Conservation (phyloP, 1,139 yeast genomes). For the Debaryomycetaceae sp. region DNA sequence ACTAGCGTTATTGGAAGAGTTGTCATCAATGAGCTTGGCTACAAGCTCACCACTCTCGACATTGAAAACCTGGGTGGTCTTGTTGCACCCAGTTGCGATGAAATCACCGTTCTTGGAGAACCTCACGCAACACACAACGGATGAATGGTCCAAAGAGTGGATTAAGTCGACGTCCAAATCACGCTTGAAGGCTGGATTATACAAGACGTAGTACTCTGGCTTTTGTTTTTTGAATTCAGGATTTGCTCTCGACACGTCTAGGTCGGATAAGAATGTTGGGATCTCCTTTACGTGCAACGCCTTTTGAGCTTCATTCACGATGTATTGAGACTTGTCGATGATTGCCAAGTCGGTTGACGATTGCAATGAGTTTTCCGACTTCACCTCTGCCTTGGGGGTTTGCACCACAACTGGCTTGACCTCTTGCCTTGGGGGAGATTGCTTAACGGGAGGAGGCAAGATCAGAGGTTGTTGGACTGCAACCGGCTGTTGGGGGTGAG, state of each 20-base stretch:
- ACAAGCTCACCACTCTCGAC: conserved; percentile 90
- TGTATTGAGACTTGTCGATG: conserved; percentile 41
- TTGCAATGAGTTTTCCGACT: conserved; percentile 13
- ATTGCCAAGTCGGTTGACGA: conserved; percentile 35
- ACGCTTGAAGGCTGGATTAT: conserved; percentile 75
- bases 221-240: conserved; percentile 80
- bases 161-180: conserved; percentile 82
- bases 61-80: conserved; percentile 90
- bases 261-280: conserved; percentile 77
- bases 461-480: conserved; percentile 9
- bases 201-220: conserved; percentile 83
- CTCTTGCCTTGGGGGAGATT: conserved; percentile 12
- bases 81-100: conserved; percentile 96
- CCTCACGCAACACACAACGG: conserved; percentile 95
- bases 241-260: conserved; percentile 76
- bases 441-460: conserved; percentile 17
- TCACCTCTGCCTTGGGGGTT: conserved; percentile 8
- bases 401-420: conserved; percentile 10
- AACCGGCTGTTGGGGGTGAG: conserved; percentile 14
- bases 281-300: conserved; percentile 67
- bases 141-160: conserved; percentile 85
- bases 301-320: conserved; percentile 41
- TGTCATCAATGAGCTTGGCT: conserved; percentile 84
- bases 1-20: conserved; percentile 34
- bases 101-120: conserved; percentile 90